phyloP scores from a whole-genome alignment of 176 grass and related monocot genomes.

The Olyra latifolia region DNA sequence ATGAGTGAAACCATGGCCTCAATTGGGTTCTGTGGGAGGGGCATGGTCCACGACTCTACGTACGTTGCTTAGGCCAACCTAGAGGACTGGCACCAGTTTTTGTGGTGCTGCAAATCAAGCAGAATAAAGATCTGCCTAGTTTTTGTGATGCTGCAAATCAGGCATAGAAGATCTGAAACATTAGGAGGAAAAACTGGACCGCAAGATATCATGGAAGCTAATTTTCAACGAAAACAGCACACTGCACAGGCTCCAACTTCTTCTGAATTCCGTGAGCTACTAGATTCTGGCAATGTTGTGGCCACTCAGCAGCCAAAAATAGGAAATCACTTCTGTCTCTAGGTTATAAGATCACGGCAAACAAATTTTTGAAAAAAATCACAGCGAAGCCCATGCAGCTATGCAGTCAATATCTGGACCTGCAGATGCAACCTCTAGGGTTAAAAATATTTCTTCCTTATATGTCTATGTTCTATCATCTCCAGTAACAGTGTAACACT shows the following conservation, averaged over 20 bases:
- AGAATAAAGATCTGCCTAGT: too few relatives aligned
- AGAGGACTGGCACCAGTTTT: too few relatives aligned
- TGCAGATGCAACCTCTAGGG: not conserved
- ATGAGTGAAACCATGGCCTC: slow-evolving; percentile 27
- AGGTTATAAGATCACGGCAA: too few relatives aligned
- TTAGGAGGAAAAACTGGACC: slow-evolving; percentile 29
- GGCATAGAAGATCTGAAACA: slow-evolving; percentile 19
- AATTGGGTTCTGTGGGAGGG: slow-evolving; percentile 16
- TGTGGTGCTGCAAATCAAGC: too few relatives aligned
- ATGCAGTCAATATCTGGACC: not conserved
- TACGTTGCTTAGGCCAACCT: too few relatives aligned
- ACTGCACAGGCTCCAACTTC: not conserved
- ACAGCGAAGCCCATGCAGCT: not conserved
- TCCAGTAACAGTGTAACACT: too few relatives aligned
- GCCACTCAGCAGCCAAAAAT: slow-evolving; percentile 1
- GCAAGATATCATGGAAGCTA: slow-evolving; percentile 33
- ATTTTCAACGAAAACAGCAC: slow-evolving; percentile 7
- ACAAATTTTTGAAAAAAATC: too few relatives aligned
- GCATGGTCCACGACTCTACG: slow-evolving; percentile 32
- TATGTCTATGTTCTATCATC: too few relatives aligned
- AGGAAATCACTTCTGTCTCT: too few relatives aligned
- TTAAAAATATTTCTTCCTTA: too few relatives aligned
- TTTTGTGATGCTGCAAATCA: slow-evolving; percentile 9
- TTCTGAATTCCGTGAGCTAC: slow-evolving; percentile 32
- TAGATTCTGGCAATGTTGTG: slow-evolving; percentile 15